Evolutionary conservation across 371 early-diverging fungal genomes (phyloP).

Genomic region (Fennellomyces sp.): DNA sequence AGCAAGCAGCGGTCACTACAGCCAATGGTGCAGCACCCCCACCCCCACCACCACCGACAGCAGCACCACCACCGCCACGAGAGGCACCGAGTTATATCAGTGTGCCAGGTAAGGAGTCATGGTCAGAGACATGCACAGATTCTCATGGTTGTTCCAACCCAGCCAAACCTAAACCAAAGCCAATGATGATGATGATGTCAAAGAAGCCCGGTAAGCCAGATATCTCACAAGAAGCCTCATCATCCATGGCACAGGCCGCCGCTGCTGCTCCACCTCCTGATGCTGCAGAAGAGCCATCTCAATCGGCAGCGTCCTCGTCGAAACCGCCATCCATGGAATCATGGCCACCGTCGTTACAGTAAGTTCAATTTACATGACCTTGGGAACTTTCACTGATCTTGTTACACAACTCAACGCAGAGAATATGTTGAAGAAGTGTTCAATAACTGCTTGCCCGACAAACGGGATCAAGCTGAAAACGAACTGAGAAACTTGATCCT

Average conservation of each 20-base stretch:
- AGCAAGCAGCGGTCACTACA: too few relatives aligned
- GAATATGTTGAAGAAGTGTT: constrained; percentile 68
- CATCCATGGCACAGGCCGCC: constrained; percentile 11
- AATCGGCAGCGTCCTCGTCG: background rate
- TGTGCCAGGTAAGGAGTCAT: background rate
- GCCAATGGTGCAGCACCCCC: too few relatives aligned
- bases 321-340: constrained; percentile 21
- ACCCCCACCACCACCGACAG: background rate
- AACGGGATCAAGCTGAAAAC: constrained; percentile 53
- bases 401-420: constrained; percentile 23
- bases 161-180: background rate
- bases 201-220: constrained; percentile 8
- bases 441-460: constrained; percentile 48
- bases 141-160: background rate
- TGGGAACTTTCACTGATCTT: background rate
- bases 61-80: constrained; percentile 2
- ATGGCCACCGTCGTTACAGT: constrained; percentile 52
- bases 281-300: background rate
- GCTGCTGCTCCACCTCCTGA: background rate
- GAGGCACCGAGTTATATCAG: background rate
- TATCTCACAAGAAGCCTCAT: constrained; percentile 6
- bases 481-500: constrained; percentile 62
- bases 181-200: constrained; percentile 2
- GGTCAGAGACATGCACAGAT: background rate
- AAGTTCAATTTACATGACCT: background rate